Base-by-base conservation (phyloP, 352 stramenopile species). In the Sclerospora graminicola region DNA sequence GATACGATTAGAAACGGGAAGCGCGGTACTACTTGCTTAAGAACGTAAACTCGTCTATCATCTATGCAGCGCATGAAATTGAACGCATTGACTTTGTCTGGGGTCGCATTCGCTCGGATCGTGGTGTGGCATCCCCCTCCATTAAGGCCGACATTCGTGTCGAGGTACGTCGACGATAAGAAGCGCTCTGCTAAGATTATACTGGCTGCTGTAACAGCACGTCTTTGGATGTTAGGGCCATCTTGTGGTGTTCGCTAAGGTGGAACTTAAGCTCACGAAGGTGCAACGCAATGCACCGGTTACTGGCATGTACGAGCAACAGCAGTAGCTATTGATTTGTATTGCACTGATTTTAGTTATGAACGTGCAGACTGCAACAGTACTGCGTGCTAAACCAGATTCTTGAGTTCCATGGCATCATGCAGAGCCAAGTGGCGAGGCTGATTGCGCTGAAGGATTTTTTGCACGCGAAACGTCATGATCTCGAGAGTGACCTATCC, bases 341-440 rank as follows among this genome's bases (percentile, higher is more conserved):
- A 21, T 14, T 44, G 34, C 38, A 20, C 4, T 37, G 2, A 11
- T 35, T 45, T 15, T 37, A 23, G 21, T 36, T 7, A 36, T 21
- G 20, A 19, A 18, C 2, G 23, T 24, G 4, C 46, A 89, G 78
- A 16, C 52, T 89, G 42, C 69, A 87, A 48, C 72, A 89, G 29
- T 89, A 87, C 48, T 87, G 74, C 50, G 74, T 89, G 44, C 52
- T 89, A 27, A 82, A 87, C 55, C 78, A 89, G 57, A 86, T 89
- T 48, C 66, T 89, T 36, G 78, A 89, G 59, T 87, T 89, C 48
- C 75, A 89, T 46, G 62, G 66, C 40, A 65, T 78, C 34, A 48
- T 82, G 37, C 75, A 85, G 53, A 55, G 63, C 15, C 72, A 84
- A 58, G 48, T 82, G 41, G 61, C 57, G 5, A 54, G 51, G 4